Evolutionary conservation across 306 rosid genomes (phyloP), one percentile per base, ranked within the genome.

Genomic region (Trifolium pratense): DNA sequence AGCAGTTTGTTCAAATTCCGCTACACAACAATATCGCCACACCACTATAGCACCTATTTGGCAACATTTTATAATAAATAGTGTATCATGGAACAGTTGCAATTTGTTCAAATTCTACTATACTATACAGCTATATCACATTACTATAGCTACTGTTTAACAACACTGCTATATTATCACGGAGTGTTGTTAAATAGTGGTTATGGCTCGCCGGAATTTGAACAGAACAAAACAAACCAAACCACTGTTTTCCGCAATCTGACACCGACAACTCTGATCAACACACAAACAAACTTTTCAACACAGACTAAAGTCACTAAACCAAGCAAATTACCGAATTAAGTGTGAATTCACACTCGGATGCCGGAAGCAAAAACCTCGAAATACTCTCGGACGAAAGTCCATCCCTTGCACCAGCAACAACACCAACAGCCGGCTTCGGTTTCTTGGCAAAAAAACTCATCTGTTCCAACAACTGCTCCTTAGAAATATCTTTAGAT

Each of bases 371-470:
- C 62, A 94, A 73, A 62, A 94, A 94, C n/a, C 99, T 83, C 0
- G 93, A 70, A 71, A 94, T 90, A 63, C 96, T 92, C 75, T 90
- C 96, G 0, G 75, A 5, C 2, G 97, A 89, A 12, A 94, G 84
- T 1, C 99, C 99, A 7, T 94, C 99, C 62, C 99, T 70, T 0
- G 90, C 90, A 15, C 99, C 97, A 0, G 99, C 99, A 23, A 94
- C 81, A 15, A 94, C 97, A 4, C 99, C 99, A 7, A 84, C 78
- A 0, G 81, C 10, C 4, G 99, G 99, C 66, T 80, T 88, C 0
- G 97, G 92, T 83, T 88, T 94, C 84, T 85, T 87, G 0, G 78
- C 77, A 15, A 94, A 94, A 75, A 94, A 94, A 34, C 75, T 87
- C 97, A 94, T 83, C 84, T 86, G 94, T 78, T 94, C 99, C 26